These are phyloP conservation scores for Uronychia binucleata DNA, from an alignment of 73 alveolate species.

Conservation along the genomic window DNA sequence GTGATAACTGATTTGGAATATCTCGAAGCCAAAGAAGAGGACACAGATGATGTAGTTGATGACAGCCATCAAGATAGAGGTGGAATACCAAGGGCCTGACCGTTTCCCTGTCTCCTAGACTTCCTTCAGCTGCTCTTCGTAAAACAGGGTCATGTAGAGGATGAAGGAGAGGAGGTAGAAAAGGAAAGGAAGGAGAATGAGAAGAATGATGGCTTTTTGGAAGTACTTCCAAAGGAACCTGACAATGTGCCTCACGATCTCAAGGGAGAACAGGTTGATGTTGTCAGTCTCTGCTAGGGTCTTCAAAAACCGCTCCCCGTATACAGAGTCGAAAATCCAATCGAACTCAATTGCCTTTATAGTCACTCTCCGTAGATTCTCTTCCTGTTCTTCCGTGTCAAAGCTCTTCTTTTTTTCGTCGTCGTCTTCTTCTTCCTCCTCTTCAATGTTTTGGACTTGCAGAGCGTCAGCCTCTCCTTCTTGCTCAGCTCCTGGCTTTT, in stretches of 20 bases:
- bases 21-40: neutral
- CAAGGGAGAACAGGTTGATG: slow-evolving; percentile 9
- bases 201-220: neutral
- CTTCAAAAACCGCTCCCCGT: slow-evolving; percentile 6
- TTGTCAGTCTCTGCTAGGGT: slow-evolving; percentile 4
- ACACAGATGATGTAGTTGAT: neutral
- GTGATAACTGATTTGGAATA: neutral
- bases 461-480: neutral
- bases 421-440: neutral
- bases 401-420: neutral
- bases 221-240: slow-evolving; percentile 14
- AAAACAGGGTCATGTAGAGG: neutral
- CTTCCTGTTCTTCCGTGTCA: neutral
- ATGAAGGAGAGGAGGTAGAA: slow-evolving; percentile 8
- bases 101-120: neutral
- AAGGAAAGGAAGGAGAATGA: slow-evolving; percentile 15
- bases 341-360: slow-evolving; percentile 34
- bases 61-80: neutral
- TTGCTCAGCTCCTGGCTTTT: neutral
- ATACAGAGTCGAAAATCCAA: slow-evolving; percentile 18
- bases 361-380: neutral
- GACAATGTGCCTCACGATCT: slow-evolving; percentile 7
- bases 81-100: neutral
- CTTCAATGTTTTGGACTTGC: neutral
- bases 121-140: slow-evolving; percentile 3